Conservation (phyloP, 1,284 basidiomycete species). For the Leccinum solheimii region DNA sequence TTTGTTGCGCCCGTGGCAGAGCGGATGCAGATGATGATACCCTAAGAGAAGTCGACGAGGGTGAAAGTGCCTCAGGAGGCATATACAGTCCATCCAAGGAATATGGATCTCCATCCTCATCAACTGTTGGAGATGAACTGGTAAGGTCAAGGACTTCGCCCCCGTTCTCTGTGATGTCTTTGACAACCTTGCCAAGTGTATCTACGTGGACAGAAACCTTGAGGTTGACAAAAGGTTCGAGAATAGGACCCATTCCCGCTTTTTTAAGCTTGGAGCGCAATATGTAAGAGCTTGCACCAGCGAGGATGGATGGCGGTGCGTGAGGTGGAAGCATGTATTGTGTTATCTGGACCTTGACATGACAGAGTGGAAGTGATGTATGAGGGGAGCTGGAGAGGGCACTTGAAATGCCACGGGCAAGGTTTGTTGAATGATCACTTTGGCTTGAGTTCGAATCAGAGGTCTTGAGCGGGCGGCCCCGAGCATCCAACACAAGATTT, state of each 20-base stretch:
- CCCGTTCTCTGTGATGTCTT: slow-evolving; percentile 73
- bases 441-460: slow-evolving; percentile 50
- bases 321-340: slow-evolving; percentile 43
- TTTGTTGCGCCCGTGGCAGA: slow-evolving; percentile 49
- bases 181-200: slow-evolving; percentile 69
- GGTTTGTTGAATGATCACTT: slow-evolving; percentile 45
- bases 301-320: slow-evolving; percentile 52
- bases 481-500: slow-evolving; percentile 61
- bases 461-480: slow-evolving; percentile 51
- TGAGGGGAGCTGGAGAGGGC: slow-evolving; percentile 75
- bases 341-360: slow-evolving; percentile 56
- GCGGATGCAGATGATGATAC: slow-evolving; percentile 29
- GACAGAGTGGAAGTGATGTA: slow-evolving; percentile 67
- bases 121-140: slow-evolving; percentile 37
- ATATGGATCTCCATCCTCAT: slow-evolving; percentile 52
- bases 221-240: slow-evolving; percentile 73
- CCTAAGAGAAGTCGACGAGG: slow-evolving; percentile 51
- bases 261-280: slow-evolving; percentile 59
- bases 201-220: slow-evolving; percentile 67
- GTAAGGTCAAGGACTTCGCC: slow-evolving; percentile 72
- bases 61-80: slow-evolving; percentile 71
- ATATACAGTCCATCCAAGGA: slow-evolving; percentile 66
- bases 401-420: slow-evolving; percentile 67
- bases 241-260: slow-evolving; percentile 64
- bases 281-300: slow-evolving; percentile 63